phyloP scores from a whole-genome alignment of 441 rosid genomes.

The Adansonia grandidieri region DNA sequence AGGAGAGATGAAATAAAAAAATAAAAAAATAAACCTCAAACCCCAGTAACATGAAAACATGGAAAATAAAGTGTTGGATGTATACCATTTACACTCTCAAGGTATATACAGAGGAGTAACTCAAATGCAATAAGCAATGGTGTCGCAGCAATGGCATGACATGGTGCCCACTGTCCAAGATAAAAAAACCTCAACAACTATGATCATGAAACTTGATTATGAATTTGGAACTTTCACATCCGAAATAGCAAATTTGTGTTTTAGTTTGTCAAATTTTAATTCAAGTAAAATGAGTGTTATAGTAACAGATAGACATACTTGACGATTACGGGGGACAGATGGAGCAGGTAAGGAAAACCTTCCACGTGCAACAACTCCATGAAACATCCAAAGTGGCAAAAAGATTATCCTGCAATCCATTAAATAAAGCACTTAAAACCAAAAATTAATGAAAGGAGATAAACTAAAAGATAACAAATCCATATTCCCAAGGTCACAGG shows the following conservation, averaged over 20 bases:
- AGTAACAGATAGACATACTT: conserved; percentile 50
- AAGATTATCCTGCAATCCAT: conserved; percentile 68
- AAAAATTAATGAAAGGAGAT: background rate
- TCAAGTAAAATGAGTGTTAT: conserved; percentile 12
- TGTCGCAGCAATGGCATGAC: conserved; percentile 92
- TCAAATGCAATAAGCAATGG: conserved; percentile 94
- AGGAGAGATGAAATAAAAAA: background rate
- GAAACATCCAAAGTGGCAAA: conserved; percentile 88
- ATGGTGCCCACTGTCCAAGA: conserved; percentile 96
- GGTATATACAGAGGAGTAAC: conserved; percentile 90
- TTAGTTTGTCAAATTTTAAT: background rate
- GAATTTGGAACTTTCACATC: conserved; percentile 11
- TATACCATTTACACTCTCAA: conserved; percentile 82
- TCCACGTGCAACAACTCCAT: conserved; percentile 90
- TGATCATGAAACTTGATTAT: conserved; percentile 20
- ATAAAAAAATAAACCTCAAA: too few species aligned
- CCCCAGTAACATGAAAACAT: background rate
- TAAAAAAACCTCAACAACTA: conserved; percentile 27
- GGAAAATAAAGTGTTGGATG: conserved; percentile 20
- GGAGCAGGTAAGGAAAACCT: conserved; percentile 99
- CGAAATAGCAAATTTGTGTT: background rate
- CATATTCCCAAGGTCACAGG: background rate
- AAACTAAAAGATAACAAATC: background rate
- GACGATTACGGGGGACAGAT: conserved; percentile 81
- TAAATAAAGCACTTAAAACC: conserved; percentile 12